Evolutionary conservation across 495 filamentous ascomycete genomes (phyloP).

Genomic region (Podospora appendiculata): DNA sequence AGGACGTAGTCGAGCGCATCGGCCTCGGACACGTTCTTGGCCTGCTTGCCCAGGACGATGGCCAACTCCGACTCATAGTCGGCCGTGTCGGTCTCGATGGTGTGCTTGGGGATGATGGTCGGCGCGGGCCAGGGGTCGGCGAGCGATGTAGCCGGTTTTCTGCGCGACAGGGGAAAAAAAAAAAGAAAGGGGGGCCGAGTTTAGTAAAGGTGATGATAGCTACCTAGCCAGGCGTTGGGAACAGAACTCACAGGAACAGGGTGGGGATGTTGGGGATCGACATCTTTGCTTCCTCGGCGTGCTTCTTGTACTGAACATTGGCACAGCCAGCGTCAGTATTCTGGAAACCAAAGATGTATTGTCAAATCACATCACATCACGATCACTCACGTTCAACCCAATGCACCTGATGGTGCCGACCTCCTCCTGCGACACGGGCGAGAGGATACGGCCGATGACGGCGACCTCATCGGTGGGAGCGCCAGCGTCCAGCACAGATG

Average conservation of each 20-base stretch:
- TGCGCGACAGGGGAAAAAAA: neutral
- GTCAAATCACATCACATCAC: constrained; percentile 1
- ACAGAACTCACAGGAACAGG: constrained; percentile 30
- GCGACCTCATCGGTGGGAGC: constrained; percentile 40
- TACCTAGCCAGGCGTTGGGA: too few relatives aligned
- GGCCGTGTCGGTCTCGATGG: constrained; percentile 28
- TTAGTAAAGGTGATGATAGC: too few relatives aligned
- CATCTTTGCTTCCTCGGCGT: constrained; percentile 39
- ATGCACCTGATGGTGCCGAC: constrained; percentile 40
- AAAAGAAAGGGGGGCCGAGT: too few relatives aligned
- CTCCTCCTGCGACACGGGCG: constrained; percentile 41
- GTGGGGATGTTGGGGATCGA: constrained; percentile 34
- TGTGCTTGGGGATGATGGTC: constrained; percentile 38
- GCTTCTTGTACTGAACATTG: constrained; percentile 34
- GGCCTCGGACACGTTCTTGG: constrained; percentile 37
- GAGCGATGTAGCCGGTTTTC: constrained; percentile 34
- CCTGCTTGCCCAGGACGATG: constrained; percentile 38
- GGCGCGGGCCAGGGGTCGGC: constrained; percentile 37
- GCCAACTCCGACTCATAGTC: constrained; percentile 42
- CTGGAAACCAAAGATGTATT: neutral
- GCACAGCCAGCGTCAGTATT: neutral
- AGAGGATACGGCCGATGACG: constrained; percentile 45
- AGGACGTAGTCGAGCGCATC: constrained; percentile 39
- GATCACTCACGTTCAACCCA: constrained; percentile 34
- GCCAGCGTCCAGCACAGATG: constrained; percentile 46